phyloP scores from a whole-genome alignment of 2,329 filamentous ascomycete species.

The Ambrosiella xylebori region DNA sequence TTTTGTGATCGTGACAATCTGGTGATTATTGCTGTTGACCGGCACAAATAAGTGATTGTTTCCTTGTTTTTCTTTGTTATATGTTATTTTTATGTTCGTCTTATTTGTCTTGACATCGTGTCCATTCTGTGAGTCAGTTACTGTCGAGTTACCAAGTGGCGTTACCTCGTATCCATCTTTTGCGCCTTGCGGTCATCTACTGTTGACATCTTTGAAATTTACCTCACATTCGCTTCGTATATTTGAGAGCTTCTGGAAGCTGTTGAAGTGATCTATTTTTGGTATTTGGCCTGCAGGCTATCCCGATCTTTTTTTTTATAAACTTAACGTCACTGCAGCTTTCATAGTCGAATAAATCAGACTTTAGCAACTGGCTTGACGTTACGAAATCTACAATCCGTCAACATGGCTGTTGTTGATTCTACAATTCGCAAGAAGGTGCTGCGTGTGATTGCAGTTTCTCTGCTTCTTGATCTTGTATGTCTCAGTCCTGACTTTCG shows the following conservation, averaged over 20 bases:
- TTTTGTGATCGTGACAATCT: background rate
- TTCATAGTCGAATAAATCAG: no score
- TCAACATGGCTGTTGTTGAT: constrained; percentile 26
- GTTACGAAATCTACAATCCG: background rate
- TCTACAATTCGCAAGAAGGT: constrained; percentile 56
- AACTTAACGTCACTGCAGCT: no score
- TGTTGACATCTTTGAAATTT: background rate
- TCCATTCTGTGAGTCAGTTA: background rate
- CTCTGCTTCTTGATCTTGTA: constrained; percentile 78
- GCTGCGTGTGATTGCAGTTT: constrained; percentile 73
- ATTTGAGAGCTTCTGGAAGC: background rate
- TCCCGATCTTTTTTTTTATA: no score
- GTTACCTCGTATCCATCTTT: no score
- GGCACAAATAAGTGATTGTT: background rate
- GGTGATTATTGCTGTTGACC: background rate
- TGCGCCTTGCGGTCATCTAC: no score
- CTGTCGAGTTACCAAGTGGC: no score
- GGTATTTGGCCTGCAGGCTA: background rate
- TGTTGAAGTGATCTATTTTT: background rate
- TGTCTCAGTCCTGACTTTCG: constrained; percentile 16
- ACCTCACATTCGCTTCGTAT: background rate
- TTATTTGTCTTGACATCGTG: background rate
- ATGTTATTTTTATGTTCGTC: background rate
- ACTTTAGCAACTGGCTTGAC: background rate
- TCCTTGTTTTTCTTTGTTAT: background rate